Base-by-base conservation (phyloP, 164 flowering plant species). In the Stephania yunnanensis region DNA sequence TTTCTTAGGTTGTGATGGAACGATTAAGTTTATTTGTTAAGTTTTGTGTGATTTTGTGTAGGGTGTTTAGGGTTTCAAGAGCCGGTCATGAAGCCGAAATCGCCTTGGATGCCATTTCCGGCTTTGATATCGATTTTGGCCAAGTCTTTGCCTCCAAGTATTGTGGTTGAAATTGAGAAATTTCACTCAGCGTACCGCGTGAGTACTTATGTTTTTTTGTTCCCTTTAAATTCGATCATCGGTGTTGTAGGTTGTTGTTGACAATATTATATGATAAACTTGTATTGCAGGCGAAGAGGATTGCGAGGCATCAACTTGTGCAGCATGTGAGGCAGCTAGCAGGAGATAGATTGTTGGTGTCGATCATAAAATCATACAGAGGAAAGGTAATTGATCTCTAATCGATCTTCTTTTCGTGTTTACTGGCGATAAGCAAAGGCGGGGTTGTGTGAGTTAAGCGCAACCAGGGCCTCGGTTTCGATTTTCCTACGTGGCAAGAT, bases 271-370 rank as follows among this genome's bases (percentile, higher is more conserved):
- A 10, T 17, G 31, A 22, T 1, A 15, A 10, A 22, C 46, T 63
- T 76, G 7, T 50, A 8, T 17, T 75, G 3, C 86, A 90, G 95
- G 89, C 78, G 25, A 83, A 76, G 76, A 92, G 79, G 74, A 84
- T 93, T 4, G 53, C 89, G 6, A 73, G 97, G 76, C 81, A 73
- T 19, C 85, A 86, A 73, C 75, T 94, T 77, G 83, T 94, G 64
- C 83, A 68, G 72, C 82, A 67, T 72, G 81, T 91, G 75, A 87
- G 97, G 63, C 79, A 77, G 63, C 69, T 92, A 50, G 90, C 90
- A 25, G 98, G 98, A 68, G 97, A 94, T 76, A 78, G 82, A 70
- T 74, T 92, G 78, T 75, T 92, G 76, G 66, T 74, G 66, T 74
- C 83, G 0, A 78, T 87, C 73, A 91, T 94, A 73, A 88, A 85